Base-by-base conservation (phyloP, 1,284 basidiomycete genomes). In the Abortiporus biennis region DNA sequence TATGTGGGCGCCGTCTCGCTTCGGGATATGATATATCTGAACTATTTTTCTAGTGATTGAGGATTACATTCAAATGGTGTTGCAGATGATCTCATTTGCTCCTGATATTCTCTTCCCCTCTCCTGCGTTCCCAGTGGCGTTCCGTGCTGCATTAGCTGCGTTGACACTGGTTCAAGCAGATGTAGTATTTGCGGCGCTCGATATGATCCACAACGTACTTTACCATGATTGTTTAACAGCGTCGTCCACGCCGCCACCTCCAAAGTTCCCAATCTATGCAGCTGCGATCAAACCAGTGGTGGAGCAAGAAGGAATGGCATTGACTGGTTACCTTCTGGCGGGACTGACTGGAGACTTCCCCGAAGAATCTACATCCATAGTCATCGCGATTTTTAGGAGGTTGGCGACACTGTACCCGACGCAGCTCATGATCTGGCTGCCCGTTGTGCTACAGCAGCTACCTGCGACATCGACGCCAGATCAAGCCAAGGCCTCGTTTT, bases 271-370 rank as follows among this genome's bases (percentile, higher is more conserved):
- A 0, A 54, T 72, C 4, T 91, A 85, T 56, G 78, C 82, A 1
- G 64, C 72, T 3, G 67, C 78, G 15, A 88, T 97, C 48, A 76
- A 76, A 36, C 65, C 68, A 2, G 76, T 83, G 6, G 66, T 96
- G 34, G 72, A 78, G 35, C 80, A 84, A 49, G 85, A 91, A 56
- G 92, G 91, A 4, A 73, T 76, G 44, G 74, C 79, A 49, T 71
- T 97, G 17, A 63, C 86, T n/a, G 73, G 73, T 6, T 76, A 82
- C 48, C 59, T 95, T 20, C 68, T 98, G 33, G 68, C 73, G 21
- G 92, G 94, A 2, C 69, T 97, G 13, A 80, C 92, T 2, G 80
- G 82, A 22, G 82, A 87, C 46, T 98, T 94, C 61, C 89, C 90
- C 2, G 92, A 94, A 54, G 94, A 98, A 47, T 75, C 81, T 1